Evolutionary conservation across 179 eudicot species (phyloP).

Genomic region (Beta macrorhiza): DNA sequence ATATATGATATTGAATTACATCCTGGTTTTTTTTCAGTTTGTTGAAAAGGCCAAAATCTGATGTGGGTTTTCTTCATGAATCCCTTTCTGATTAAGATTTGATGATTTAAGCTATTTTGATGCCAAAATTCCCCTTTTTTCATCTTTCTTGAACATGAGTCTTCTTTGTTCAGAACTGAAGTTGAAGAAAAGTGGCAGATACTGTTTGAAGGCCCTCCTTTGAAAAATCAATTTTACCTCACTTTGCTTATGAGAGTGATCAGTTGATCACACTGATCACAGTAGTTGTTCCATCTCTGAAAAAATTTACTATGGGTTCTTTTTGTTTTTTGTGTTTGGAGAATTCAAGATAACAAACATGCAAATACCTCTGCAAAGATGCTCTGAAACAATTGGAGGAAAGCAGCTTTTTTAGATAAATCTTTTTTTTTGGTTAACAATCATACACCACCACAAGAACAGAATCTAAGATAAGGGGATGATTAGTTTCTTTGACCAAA

Average conservation of each 20-base stretch:
- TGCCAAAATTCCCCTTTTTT: conserved; percentile 23
- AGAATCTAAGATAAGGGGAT: conserved; percentile 38
- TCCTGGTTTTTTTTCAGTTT: too few species aligned
- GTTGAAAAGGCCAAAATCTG: too few species aligned
- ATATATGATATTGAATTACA: too few species aligned
- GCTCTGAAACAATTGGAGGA: conserved; percentile 37
- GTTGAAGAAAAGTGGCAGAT: conserved; percentile 15
- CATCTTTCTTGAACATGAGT: conserved; percentile 14
- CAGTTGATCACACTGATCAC: conserved; percentile 6
- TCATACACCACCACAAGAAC: conserved; percentile 52
- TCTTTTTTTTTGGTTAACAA: conserved; percentile 22
- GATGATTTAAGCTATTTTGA: conserved; percentile 1
- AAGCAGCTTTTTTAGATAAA: conserved; percentile 30
- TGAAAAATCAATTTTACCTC: conserved; percentile 1
- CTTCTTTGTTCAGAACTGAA: conserved; percentile 11
- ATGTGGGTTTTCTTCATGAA: background rate
- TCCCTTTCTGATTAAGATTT: background rate
- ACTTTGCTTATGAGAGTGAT: conserved; percentile 17
- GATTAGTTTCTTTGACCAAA: conserved; percentile 21
- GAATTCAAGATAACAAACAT: conserved; percentile 18
- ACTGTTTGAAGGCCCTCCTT: conserved; percentile 17
- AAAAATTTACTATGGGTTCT: background rate
- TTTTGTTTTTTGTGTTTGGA: background rate
- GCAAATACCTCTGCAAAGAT: conserved; percentile 21
- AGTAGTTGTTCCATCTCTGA: background rate